A percentile compares a stretch with the other conserved stretches of the same genome.
Evolutionary conservation across 106 monocot genomes (phyloP).

Genomic region (Dendrobium catenatum): DNA sequence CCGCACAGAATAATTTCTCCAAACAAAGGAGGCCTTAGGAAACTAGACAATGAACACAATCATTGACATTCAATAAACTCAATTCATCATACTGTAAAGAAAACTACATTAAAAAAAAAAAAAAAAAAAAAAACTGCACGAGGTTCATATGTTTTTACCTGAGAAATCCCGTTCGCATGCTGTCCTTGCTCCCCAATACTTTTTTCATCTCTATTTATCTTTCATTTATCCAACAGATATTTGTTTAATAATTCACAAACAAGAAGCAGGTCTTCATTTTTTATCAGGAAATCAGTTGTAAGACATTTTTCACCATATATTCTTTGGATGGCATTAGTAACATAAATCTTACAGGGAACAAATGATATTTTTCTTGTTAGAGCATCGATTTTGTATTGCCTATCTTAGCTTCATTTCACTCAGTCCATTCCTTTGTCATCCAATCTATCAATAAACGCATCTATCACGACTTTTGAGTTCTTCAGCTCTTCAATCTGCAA

Average conservation of each 20-base stretch:
- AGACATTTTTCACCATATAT: not conserved
- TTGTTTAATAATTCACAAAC: not conserved
- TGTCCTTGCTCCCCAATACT: no score
- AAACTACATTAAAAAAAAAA: no score
- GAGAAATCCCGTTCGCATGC: not conserved
- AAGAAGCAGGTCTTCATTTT: not conserved
- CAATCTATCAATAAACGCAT: not conserved
- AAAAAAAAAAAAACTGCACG: no score
- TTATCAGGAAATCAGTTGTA: not conserved
- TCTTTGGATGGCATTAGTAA: not conserved
- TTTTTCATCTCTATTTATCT: not conserved
- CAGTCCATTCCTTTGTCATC: not conserved
- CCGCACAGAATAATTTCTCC: no score
- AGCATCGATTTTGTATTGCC: not conserved
- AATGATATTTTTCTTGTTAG: not conserved
- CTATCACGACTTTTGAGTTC: not conserved
- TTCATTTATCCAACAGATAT: not conserved
- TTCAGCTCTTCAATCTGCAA: constrained; percentile 9
- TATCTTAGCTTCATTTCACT: not conserved
- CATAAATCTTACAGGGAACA: not conserved
- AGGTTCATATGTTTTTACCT: not conserved
- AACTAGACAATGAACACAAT: no score
- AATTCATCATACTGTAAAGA: no score
- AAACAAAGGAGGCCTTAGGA: no score
- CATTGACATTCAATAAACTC: no score